Evolutionary conservation across 139 green algal species (phyloP), one percentile per base, ranked within the genome.

Genomic region (Chlamydomonas schloesseri): DNA sequence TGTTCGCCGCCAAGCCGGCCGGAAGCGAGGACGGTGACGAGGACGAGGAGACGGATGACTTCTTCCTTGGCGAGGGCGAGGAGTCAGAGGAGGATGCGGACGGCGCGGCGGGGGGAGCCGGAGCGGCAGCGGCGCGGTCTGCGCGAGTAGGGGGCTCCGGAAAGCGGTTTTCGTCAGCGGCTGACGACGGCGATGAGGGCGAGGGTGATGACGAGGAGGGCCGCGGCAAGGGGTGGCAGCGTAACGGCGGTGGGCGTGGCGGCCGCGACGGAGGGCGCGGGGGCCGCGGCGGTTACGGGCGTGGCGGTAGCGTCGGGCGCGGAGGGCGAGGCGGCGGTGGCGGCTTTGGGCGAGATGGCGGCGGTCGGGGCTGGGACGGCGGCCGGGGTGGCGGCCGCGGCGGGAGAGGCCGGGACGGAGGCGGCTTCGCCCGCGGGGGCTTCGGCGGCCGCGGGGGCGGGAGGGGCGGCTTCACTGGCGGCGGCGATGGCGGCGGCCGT

Each of bases 31-130:
- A 46, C 9, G 37, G 28, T 28, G 73, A 24, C 4, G 37, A 50
- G 37, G 37, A 42, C 53, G 68, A 84, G 37, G 80, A 50, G 53
- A 28, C 15, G 9, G 78, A 83, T 21, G 78, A 88, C 75, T 82
- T 82, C 28, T 82, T 82, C 55, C 58, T 82, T 11, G 26, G 20
- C 18, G 75, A 33, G 31, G 73, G 37, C 24, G 50, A 50, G n/a
- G 33, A 70, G 13, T 33, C 11, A 1, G 72, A 29, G 1, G 72
- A 37, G 11, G 72, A n/a, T n/a, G n/a, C n/a, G n/a, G n/a, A 2
- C 13, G 55, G 10, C 6, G 71, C 18, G 26, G 71, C 20, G 42
- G 29, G 20, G 29, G 50, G 42, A 26, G 28, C n/a, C 47, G 72
- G 46, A 11, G 18, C 55, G 55, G 55, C 55, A 11, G 18, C 55